phyloP scores from a whole-genome alignment of 192 early-diverging fungal genomes.

The Coemansia reversa region DNA sequence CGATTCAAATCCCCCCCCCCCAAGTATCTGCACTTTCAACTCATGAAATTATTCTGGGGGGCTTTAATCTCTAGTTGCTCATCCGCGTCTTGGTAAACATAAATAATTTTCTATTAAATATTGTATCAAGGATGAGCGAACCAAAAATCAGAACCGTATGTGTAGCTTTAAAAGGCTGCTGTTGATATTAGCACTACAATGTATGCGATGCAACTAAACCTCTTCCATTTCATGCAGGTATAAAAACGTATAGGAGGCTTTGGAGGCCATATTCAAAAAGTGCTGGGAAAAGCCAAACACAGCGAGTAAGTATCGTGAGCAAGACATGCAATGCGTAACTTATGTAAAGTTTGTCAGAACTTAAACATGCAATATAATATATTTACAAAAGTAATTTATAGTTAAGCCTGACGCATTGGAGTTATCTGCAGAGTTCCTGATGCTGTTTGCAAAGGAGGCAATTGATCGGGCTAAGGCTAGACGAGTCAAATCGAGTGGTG shows the following conservation, averaged over 20 bases:
- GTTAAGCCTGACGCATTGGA: constrained; percentile 47
- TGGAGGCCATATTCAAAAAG: constrained; percentile 49
- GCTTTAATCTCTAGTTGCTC: background rate
- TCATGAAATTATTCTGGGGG: no score
- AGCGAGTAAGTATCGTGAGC: constrained; percentile 17
- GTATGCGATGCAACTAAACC: background rate
- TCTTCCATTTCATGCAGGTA: background rate
- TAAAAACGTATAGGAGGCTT: constrained; percentile 23
- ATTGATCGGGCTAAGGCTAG: constrained; percentile 42
- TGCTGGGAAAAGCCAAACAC: constrained; percentile 46
- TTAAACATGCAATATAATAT: no score
- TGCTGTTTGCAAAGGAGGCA: constrained; percentile 46
- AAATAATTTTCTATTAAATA: constrained; percentile 2
- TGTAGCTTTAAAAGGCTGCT: background rate
- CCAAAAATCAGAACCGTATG: constrained; percentile 11
- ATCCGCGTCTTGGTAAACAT: no score
- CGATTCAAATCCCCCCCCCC: background rate
- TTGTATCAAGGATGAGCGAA: constrained; percentile 7
- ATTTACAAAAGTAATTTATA: constrained; percentile 1
- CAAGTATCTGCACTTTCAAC: no score
- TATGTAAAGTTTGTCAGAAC: no score
- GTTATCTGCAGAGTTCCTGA: constrained; percentile 29
- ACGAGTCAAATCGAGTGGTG: constrained; percentile 12
- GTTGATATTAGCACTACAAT: no score
- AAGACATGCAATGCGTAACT: background rate